Evolutionary conservation across 2,329 filamentous ascomycete species (phyloP).

Genomic region (Exophiala oligosperma): DNA sequence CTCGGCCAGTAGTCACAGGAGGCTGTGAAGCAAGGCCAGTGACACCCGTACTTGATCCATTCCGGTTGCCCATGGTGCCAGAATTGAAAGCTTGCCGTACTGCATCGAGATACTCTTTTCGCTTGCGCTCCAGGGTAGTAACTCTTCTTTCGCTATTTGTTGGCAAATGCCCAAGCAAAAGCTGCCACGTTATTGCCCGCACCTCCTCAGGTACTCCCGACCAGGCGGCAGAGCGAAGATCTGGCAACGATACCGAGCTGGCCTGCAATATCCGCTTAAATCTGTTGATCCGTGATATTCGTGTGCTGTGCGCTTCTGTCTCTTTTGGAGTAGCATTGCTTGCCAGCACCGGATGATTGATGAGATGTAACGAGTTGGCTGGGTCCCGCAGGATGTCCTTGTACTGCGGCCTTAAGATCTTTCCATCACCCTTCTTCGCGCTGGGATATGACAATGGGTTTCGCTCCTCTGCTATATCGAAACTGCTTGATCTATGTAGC

Average conservation of each 20-base stretch:
- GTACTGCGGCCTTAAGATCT: slow-evolving; percentile 94
- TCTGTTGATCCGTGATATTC: slow-evolving; percentile 94
- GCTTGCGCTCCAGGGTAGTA: slow-evolving; percentile 85
- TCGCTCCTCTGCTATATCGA: slow-evolving; percentile 90
- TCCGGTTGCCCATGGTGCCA: slow-evolving; percentile 36
- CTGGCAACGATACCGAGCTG: slow-evolving; percentile 80
- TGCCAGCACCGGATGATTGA: slow-evolving; percentile 77
- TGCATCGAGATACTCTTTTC: slow-evolving; percentile 94
- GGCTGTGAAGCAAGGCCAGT: slow-evolving; percentile 40
- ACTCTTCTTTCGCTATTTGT: slow-evolving; percentile 95
- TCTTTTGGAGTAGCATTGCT: slow-evolving; percentile 77
- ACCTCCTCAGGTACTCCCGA: slow-evolving; percentile 93
- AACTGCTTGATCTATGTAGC: slow-evolving; percentile 72
- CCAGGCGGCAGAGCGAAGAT: slow-evolving; percentile 86
- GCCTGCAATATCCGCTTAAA: slow-evolving; percentile 95
- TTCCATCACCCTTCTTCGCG: slow-evolving; percentile 85
- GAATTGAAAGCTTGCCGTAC: slow-evolving; percentile 68
- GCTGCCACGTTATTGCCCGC: slow-evolving; percentile 97
- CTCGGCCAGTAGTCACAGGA: slow-evolving; percentile 51
- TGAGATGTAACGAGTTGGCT: slow-evolving; percentile 91
- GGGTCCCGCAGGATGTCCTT: slow-evolving; percentile 90
- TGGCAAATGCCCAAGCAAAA: slow-evolving; percentile 90
- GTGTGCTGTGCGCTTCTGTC: slow-evolving; percentile 78
- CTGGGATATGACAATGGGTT: slow-evolving; percentile 80
- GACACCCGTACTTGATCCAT: slow-evolving; percentile 34